Percentiles rank a stretch among this genome's conserved stretches.
These are phyloP conservation scores for Simmondsia chinensis DNA, from an alignment of 148 eudicot species.

Conservation along the genomic window DNA sequence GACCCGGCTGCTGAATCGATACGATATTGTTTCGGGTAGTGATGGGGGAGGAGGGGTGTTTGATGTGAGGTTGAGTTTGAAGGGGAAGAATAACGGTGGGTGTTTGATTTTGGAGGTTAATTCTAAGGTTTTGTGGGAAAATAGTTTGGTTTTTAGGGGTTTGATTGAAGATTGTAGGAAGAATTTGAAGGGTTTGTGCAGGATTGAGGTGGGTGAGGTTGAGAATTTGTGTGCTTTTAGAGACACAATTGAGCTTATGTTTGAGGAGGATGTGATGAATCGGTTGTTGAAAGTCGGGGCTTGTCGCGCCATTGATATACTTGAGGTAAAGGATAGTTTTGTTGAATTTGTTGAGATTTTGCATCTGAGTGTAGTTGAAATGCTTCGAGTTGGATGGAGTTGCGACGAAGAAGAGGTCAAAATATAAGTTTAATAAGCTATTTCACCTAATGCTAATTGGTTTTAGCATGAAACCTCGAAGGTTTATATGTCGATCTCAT, in stretches of 20 bases:
- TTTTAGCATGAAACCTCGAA: no score
- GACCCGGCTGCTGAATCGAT: no score
- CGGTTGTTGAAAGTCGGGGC: constrained; percentile 55
- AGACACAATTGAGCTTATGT: constrained; percentile 84
- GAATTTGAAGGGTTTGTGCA: constrained; percentile 31
- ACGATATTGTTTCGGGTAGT: no score
- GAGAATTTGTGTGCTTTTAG: constrained; percentile 70
- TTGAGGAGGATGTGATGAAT: constrained; percentile 53
- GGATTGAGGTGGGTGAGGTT: constrained; percentile 91
- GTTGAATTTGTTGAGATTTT: background rate
- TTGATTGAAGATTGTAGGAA: constrained; percentile 34
- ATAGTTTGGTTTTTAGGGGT: constrained; percentile 44
- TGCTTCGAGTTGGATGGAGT: background rate
- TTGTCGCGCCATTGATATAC: constrained; percentile 60
- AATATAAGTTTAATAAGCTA: no score
- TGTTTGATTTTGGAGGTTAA: constrained; percentile 59
- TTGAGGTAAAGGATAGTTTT: constrained; percentile 68
- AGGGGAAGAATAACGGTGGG: constrained; percentile 58
- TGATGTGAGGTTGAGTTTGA: constrained; percentile 83
- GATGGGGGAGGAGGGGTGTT: constrained; percentile 16
- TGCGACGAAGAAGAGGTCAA: background rate
- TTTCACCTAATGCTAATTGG: no score
- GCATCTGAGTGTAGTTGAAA: background rate
- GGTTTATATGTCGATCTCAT: no score
- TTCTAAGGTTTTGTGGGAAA: constrained; percentile 55